Conservation (phyloP, 2,329 filamentous ascomycete species). For the Fusarium sp. region DNA sequence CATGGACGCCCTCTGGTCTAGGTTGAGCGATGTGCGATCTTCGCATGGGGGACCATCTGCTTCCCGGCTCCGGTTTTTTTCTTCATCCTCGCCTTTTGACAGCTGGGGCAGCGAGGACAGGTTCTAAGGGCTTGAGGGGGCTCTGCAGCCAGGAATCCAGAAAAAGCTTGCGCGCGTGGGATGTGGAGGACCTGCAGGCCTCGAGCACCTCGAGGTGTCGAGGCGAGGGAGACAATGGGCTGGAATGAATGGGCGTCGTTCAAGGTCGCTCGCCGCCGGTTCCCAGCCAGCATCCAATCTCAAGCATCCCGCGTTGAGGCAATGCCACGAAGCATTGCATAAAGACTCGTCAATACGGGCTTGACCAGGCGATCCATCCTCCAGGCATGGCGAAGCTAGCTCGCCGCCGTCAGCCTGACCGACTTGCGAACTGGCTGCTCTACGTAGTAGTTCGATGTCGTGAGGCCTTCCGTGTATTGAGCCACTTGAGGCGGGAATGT, state of each 20-base stretch:
- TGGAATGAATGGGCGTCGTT: slow-evolving; percentile 18
- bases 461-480: slow-evolving; percentile 36
- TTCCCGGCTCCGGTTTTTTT: slow-evolving; percentile 44
- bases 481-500: slow-evolving; percentile 26
- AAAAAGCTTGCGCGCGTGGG: not conserved
- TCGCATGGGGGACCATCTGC: slow-evolving; percentile 41
- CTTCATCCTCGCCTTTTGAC: slow-evolving; percentile 10
- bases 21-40: slow-evolving; percentile 44
- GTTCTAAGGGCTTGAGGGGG: not conserved
- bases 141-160: not conserved
- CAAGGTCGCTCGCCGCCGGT: slow-evolving; percentile 14
- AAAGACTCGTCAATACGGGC: slow-evolving; percentile 35
- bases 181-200: not conserved
- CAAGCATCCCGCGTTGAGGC: slow-evolving; percentile 18
- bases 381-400: slow-evolving; percentile 15
- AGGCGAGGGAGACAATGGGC: slow-evolving; percentile 14
- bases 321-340: slow-evolving; percentile 49
- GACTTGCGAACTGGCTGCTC: slow-evolving; percentile 11
- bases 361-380: slow-evolving; percentile 32
- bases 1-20: slow-evolving; percentile 32
- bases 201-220: not conserved
- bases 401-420: slow-evolving; percentile 14
- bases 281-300: slow-evolving; percentile 26
- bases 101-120: slow-evolving; percentile 20
- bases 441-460: slow-evolving; percentile 1